A percentile compares a stretch with the other conserved stretches of the same genome.
Evolutionary conservation across 2,329 filamentous ascomycete species (phyloP).

Genomic region (Sphaerostilbella broomeana): DNA sequence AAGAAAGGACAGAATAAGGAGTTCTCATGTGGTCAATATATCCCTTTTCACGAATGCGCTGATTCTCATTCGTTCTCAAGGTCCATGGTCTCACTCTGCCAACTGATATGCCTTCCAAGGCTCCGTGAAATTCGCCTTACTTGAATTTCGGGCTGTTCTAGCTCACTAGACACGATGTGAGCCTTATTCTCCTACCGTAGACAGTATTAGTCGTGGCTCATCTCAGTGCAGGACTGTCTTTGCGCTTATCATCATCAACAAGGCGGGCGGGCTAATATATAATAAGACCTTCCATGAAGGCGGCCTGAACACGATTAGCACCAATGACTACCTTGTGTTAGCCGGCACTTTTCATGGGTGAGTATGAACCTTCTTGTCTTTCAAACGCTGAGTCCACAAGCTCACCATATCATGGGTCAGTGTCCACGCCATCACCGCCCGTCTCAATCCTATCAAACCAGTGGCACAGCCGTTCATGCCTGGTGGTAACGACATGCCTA

Average conservation of each 20-base stretch:
- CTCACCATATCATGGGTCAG: constrained; percentile 30
- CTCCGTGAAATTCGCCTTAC: constrained; percentile 3
- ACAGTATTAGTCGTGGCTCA: neutral
- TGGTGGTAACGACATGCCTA: constrained; percentile 32
- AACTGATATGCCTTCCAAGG: constrained; percentile 14
- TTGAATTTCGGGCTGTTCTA: no score
- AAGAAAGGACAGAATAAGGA: no score
- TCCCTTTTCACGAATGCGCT: no score
- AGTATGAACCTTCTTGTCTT: constrained; percentile 17
- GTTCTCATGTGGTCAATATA: no score
- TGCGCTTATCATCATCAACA: constrained; percentile 95
- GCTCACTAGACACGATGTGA: constrained; percentile 11
- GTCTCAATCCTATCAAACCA: constrained; percentile 50
- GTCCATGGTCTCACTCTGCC: constrained; percentile 14
- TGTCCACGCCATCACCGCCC: constrained; percentile 62
- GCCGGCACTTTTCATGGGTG: constrained; percentile 96
- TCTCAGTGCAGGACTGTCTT: constrained; percentile 70
- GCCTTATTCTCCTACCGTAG: neutral
- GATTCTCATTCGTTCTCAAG: constrained; percentile 6
- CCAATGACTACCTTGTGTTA: constrained; percentile 94
- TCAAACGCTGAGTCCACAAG: constrained; percentile 1
- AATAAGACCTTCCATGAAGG: constrained; percentile 87
- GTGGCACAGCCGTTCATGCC: constrained; percentile 27
- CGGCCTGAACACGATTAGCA: constrained; percentile 77
- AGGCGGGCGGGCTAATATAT: constrained; percentile 93